These are phyloP conservation scores for Pittosporum tobira DNA, from an alignment of 129 eudicot genomes.

Conservation along the genomic window DNA sequence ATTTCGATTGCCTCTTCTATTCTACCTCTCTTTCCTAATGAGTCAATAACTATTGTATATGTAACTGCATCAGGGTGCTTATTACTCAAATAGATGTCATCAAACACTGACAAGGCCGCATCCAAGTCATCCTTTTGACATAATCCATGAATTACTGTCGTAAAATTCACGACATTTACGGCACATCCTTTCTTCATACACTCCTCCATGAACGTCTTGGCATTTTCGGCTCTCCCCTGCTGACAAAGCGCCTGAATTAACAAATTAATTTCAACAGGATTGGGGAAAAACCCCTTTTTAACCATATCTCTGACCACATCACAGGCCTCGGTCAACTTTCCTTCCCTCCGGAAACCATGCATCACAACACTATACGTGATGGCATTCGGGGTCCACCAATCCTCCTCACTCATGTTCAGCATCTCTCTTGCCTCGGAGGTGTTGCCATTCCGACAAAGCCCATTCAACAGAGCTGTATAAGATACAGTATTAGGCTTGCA, in stretches of 20 bases:
- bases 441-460: slow-evolving; percentile 66
- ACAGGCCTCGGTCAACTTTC: slow-evolving; percentile 64
- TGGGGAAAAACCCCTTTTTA: slow-evolving; percentile 60
- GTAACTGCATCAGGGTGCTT: slow-evolving; percentile 74
- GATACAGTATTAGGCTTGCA: slow-evolving; percentile 80
- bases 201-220: slow-evolving; percentile 59
- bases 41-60: slow-evolving; percentile 57
- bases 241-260: slow-evolving; percentile 65
- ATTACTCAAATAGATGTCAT: slow-evolving; percentile 81
- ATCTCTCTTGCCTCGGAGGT: slow-evolving; percentile 69
- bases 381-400: slow-evolving; percentile 85
- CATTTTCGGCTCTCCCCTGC: slow-evolving; percentile 41
- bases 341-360: slow-evolving; percentile 77
- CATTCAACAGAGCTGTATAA: slow-evolving; percentile 64
- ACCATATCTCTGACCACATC: slow-evolving; percentile 65
- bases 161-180: slow-evolving; percentile 70
- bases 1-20: slow-evolving; percentile 65
- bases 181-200: slow-evolving; percentile 73
- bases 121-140: slow-evolving; percentile 58
- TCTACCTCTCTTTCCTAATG: slow-evolving; percentile 54
- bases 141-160: slow-evolving; percentile 75
- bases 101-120: slow-evolving; percentile 71
- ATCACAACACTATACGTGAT: slow-evolving; percentile 72
- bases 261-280: slow-evolving; percentile 72
- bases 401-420: slow-evolving; percentile 65